Evolutionary conservation across 257 asterid genomes (phyloP).

Genomic region (Rehmannia glutinosa): DNA sequence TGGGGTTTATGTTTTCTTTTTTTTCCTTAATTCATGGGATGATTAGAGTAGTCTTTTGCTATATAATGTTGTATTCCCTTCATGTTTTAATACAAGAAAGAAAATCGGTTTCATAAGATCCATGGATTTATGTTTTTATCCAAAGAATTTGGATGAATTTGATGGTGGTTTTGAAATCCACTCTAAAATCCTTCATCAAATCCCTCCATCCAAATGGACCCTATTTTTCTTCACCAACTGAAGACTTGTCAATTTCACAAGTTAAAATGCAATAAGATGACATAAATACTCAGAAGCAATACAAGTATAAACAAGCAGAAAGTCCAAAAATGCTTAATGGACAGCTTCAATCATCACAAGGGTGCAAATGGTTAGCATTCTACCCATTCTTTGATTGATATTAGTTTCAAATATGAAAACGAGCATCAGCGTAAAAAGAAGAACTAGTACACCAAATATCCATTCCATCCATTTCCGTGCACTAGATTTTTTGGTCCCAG

Average conservation of each 20-base stretch:
- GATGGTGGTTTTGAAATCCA: no score
- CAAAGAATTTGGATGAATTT: no score
- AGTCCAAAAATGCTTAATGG: not conserved
- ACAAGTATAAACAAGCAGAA: constrained; percentile 9
- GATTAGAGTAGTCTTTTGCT: no score
- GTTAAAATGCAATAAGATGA: not conserved
- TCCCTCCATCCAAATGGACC: no score
- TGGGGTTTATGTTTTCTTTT: no score
- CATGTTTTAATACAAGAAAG: no score
- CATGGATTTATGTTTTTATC: no score
- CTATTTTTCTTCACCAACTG: not conserved
- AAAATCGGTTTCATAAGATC: no score
- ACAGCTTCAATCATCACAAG: constrained; percentile 9
- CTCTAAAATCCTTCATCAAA: no score
- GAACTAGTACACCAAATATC: not conserved
- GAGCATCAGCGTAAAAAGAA: not conserved
- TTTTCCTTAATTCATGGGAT: no score
- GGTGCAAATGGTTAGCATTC: not conserved
- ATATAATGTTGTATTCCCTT: no score
- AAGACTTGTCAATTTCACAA: not conserved
- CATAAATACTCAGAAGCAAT: not conserved
- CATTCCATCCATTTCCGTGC: not conserved
- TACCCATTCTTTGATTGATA: not conserved
- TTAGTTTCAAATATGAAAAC: not conserved
- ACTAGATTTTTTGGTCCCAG: not conserved